Base-by-base conservation (phyloP, 768 basidiomycete species). In the Boletus subparvulus region DNA sequence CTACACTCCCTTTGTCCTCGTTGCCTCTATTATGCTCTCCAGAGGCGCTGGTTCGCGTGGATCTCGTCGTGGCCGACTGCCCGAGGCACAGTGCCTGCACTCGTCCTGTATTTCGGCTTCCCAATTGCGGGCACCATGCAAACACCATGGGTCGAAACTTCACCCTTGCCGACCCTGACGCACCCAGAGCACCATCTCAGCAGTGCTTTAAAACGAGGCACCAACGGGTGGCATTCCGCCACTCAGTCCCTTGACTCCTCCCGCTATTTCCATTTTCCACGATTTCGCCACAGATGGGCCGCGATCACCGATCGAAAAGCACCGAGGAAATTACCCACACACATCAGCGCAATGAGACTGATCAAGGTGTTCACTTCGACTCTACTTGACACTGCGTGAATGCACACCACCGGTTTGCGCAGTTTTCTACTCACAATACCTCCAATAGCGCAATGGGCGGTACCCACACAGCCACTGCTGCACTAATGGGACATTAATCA, bases 271-370 rank as follows among this genome's bases (percentile, higher is more conserved):
- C 56, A 26, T 28, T 47, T 54, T 60, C 41, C 57, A 60, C 58
- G 28, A 36, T 40, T 35, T 52, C 54, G 47, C 61, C 64, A 41
- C 58, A 64, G 39, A 47, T 56, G n/a, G n/a, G 35, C 62, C 65
- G 59, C 65, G 47, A 67, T 54, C 26, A 43, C 26, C 49, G 47
- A 45, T 54, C 40, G 42, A 67, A 65, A 56, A 40, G 16, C 24
- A 43, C 65, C 65, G 63, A 62, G 45, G 45, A 36, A 56, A 57
- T 55, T 41, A 30, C 26, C 55, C 30, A 21, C 21, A 21, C 21
- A 21, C 21, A 49, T 49, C 44, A 41, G 26, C 52, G 13, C 43
- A 56, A 58, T 51, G 52, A 30, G 30, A 26, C 44, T 47, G 48
- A 44, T 52, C 28, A 33, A 40, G 26, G 36, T 39, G 40, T 24